Percentiles rank a stretch among this genome's conserved stretches.
phyloP scores from a whole-genome alignment of 2,329 filamentous ascomycete genomes.

The Clarireedia hainanense region DNA sequence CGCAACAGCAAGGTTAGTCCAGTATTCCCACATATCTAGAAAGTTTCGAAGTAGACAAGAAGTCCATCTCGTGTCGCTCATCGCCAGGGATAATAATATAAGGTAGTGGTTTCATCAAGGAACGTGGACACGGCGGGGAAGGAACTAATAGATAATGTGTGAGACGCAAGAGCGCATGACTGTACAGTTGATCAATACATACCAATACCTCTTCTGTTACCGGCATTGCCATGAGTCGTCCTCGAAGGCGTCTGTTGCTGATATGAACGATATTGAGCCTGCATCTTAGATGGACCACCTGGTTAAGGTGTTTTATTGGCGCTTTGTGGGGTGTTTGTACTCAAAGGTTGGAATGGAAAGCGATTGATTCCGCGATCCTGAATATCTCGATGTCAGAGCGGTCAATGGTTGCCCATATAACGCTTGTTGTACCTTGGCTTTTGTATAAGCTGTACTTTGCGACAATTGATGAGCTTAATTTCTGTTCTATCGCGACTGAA shows the following conservation, averaged over 20 bases:
- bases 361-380: too few relatives aligned
- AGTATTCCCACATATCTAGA: not conserved
- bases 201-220: slow-evolving; percentile 29
- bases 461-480: not conserved
- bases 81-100: not conserved
- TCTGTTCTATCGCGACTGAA: not conserved
- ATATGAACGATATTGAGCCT: slow-evolving; percentile 9
- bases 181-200: slow-evolving; percentile 17
- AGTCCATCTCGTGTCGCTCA: not conserved
- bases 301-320: not conserved
- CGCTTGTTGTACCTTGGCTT: not conserved
- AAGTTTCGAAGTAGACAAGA: not conserved
- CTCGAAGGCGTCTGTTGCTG: slow-evolving; percentile 17
- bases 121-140: slow-evolving; percentile 28
- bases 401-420: not conserved
- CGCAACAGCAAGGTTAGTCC: slow-evolving; percentile 2
- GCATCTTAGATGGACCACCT: not conserved
- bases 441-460: not conserved
- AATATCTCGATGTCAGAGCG: too few relatives aligned
- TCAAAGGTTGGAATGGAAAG: too few relatives aligned
- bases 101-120: not conserved
- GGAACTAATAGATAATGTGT: slow-evolving; percentile 10
- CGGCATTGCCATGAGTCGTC: slow-evolving; percentile 25
- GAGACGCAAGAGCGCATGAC: slow-evolving; percentile 15
- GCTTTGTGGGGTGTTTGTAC: not conserved